Base-by-base conservation (phyloP, 2,329 filamentous ascomycete species). In the Gyromitra esculenta region DNA sequence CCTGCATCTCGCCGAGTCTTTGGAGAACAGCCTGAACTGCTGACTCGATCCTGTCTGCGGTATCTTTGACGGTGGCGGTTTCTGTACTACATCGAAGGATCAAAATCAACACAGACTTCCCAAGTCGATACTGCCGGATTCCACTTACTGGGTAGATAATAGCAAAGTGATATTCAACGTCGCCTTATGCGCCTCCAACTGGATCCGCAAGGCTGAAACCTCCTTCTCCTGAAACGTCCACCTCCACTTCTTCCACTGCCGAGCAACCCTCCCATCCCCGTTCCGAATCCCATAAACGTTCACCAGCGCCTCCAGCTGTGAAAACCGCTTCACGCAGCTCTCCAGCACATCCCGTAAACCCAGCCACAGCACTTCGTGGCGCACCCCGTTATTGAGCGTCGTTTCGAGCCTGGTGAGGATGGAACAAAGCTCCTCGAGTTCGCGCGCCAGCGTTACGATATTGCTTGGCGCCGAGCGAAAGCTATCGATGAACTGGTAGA, bases 201-300 rank as follows among this genome's bases (percentile, higher is more conserved):
- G 73, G 1, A 75, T 31, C 0, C 79, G 63, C 4, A 82, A 43
- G 3, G 79, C 77, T 21, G 75, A 77, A 8, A 79, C 79, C 35
- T 77, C 62, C 3, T 60, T 65, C 5, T 73, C 76, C 0, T 79
- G 79, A 54, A 81, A 81, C 7, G 81, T 79, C 81, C 81, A 82
- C 50, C 75, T 73, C 15, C 79, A 45, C 8, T 73, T 75, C 2
- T 75, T 62, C n/a, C 73, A 73, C 1, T 80, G 9, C 3, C 1
- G 15, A 5, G 15, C 66, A 37, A 60, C 60, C 13, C 18, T 50
- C 56, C 39, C 43, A 11, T 67, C 57, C 8, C 69, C 78, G 11
- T 77, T 18, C 48, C 76, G 52, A 4, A 50, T 79, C 31, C 73
- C 71, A 6, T 80, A 64, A 1, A 69, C 77, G 9, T 72, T 68